Base-by-base conservation (phyloP, 169 alveolate species). In the Eimeria falciformis region DNA sequence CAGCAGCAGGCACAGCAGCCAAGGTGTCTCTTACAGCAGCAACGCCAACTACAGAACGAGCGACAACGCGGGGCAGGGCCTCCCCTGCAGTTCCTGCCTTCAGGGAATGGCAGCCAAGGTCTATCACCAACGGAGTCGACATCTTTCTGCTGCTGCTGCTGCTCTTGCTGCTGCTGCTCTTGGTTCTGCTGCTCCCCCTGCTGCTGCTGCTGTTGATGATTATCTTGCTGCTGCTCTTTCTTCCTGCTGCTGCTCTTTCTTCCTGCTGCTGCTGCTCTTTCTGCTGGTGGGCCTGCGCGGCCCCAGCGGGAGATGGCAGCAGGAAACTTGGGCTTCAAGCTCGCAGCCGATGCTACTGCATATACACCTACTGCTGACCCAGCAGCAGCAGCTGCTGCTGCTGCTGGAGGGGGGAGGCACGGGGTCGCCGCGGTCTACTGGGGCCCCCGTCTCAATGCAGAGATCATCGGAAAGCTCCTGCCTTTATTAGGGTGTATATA, bases 41-140 rank as follows among this genome's bases (percentile, higher is more conserved):
- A 25, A 66, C 53, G 29, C 92, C 92, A n/a, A 86, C 92, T 17
- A 86, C 92, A 17, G 78, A 25, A 7, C 83, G 92, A 4, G 75
- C 33, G 29, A 75, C 23, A 25, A 78, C 25, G 27, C 84, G 62
- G 1, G 92, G 92, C 55, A 71, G 40, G 18, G 84, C 84, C 43
- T 86, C 92, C 1, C 92, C 92, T 5, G 92, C 27, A 18, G 25
- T 27, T 1, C 92, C 92, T n/a, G 75, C 84, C 33, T 78, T 62
- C 46, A 86, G 45, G 75, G 87, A 37, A n/a, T 86, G 84, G 23
- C 56, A 17, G n/a, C 92, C 92, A 65, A 27, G 47, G 75, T 86
- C 92, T 3, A 86, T 12, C 17, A 86, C 69, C 25, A 75, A 58
- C 18, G 92, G 92, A 12, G 90, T 40, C 23, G 90, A 25, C 79